Conservation (phyloP, 2,329 filamentous ascomycete genomes). For the Ambrosiella beaveri region DNA sequence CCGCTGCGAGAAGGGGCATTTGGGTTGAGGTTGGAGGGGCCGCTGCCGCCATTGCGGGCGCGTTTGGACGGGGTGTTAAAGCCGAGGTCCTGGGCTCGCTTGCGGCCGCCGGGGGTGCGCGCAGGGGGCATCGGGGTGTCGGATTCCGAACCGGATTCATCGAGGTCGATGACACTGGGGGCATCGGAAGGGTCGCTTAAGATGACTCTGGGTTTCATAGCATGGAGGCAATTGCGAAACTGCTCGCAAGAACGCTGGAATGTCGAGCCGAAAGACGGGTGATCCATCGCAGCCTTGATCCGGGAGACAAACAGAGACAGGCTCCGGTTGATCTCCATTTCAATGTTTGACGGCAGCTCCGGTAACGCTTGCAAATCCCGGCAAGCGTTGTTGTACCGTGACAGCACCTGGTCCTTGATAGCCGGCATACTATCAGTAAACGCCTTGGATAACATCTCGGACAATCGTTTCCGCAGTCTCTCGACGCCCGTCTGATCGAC, state of each 20-base stretch:
- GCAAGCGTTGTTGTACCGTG: slow-evolving; percentile 34
- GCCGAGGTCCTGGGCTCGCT: slow-evolving; percentile 14
- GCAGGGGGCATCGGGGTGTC: slow-evolving; percentile 14
- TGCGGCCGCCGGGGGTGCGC: slow-evolving; percentile 3
- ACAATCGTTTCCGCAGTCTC: slow-evolving; percentile 34
- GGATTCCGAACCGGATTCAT: slow-evolving; percentile 24
- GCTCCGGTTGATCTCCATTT: slow-evolving; percentile 44
- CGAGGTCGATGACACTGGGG: slow-evolving; percentile 22
- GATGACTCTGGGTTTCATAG: slow-evolving; percentile 30
- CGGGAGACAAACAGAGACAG: slow-evolving; percentile 38
- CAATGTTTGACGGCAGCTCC: slow-evolving; percentile 49
- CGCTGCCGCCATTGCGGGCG: slow-evolving; percentile 15
- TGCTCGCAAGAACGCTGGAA: slow-evolving; percentile 31
- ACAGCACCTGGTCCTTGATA: slow-evolving; percentile 35
- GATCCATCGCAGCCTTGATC: slow-evolving; percentile 36
- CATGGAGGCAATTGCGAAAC: slow-evolving; percentile 32
- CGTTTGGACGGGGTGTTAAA: slow-evolving; percentile 22
- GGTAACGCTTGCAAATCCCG: slow-evolving; percentile 41
- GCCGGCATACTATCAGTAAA: slow-evolving; percentile 36
- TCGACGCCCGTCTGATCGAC: slow-evolving; percentile 35
- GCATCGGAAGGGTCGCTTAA: slow-evolving; percentile 23
- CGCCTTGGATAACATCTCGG: slow-evolving; percentile 33
- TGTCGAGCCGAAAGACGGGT: slow-evolving; percentile 27
- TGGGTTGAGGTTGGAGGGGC: background rate
- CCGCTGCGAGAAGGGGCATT: background rate